phyloP scores from a whole-genome alignment of 306 rosid genomes.

The Nissolia schottii region DNA sequence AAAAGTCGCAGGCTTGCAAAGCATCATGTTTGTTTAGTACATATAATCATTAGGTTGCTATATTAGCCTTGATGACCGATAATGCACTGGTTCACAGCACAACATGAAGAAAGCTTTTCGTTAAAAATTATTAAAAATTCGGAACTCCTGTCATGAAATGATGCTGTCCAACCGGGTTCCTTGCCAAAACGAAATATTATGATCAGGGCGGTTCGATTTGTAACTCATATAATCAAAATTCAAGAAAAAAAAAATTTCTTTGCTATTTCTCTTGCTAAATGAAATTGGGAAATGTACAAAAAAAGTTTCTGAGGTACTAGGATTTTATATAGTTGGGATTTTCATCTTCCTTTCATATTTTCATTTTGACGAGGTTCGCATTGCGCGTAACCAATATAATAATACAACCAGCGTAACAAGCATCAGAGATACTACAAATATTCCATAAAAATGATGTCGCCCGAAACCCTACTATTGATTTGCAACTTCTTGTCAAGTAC shows the following conservation, averaged over 20 bases:
- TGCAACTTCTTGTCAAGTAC: too few species aligned
- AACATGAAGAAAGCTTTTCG: background rate
- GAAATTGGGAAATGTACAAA: background rate
- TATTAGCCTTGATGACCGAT: background rate
- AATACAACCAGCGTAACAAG: background rate
- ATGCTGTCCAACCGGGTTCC: constrained; percentile 13
- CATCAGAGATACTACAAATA: background rate
- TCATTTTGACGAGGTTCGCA: background rate
- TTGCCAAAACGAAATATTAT: background rate
- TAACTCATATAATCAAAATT: background rate
- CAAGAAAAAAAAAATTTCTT: too few species aligned
- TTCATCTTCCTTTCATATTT: too few species aligned
- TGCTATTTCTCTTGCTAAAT: background rate
- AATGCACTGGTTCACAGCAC: background rate
- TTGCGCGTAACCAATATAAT: background rate
- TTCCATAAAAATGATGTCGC: background rate
- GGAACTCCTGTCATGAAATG: background rate
- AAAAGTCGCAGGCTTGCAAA: background rate
- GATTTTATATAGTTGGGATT: too few species aligned
- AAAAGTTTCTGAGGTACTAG: background rate
- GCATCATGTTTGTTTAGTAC: background rate
- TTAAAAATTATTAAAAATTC: background rate
- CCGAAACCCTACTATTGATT: too few species aligned
- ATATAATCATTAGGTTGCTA: background rate
- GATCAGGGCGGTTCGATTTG: background rate